Evolutionary conservation across 2,329 filamentous ascomycete species (phyloP).

Genomic region (Diaporthe citriasiana): DNA sequence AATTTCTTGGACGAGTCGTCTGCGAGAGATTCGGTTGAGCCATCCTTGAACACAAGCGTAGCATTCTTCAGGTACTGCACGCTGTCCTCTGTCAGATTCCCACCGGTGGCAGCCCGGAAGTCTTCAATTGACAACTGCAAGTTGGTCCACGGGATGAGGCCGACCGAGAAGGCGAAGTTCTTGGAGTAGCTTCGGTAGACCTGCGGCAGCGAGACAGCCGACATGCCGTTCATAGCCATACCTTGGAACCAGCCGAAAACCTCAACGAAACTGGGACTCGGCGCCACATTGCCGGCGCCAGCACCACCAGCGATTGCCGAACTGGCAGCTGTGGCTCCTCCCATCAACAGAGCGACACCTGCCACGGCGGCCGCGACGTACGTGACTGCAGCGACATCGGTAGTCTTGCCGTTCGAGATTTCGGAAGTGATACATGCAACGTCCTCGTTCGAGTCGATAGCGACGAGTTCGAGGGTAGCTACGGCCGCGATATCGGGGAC

Average conservation of each 20-base stretch:
- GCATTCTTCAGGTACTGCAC: constrained; percentile 81
- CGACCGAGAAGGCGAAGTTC: constrained; percentile 94
- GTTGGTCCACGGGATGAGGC: constrained; percentile 84
- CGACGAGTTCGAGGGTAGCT: constrained; percentile 82
- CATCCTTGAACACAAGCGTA: constrained; percentile 79
- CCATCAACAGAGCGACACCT: constrained; percentile 83
- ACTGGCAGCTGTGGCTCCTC: constrained; percentile 78
- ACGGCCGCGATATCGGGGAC: constrained; percentile 91
- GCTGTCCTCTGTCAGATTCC: constrained; percentile 86
- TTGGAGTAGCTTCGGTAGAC: constrained; percentile 91
- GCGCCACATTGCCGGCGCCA: constrained; percentile 68
- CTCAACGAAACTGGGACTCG: constrained; percentile 88
- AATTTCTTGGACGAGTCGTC: constrained; percentile 56
- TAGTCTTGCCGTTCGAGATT: constrained; percentile 90
- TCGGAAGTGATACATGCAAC: constrained; percentile 87
- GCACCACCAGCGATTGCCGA: constrained; percentile 70
- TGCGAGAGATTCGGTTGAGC: constrained; percentile 60
- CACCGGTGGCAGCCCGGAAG: constrained; percentile 85
- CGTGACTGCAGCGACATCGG: constrained; percentile 80
- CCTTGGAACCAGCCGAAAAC: constrained; percentile 92
- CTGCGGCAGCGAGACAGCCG: constrained; percentile 88
- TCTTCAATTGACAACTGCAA: constrained; percentile 87
- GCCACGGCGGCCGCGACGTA: constrained; percentile 89
- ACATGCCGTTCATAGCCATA: constrained; percentile 96
- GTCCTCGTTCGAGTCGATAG: constrained; percentile 67